phyloP scores from a whole-genome alignment of 2,329 filamentous ascomycete genomes.

The Septoria petroselini region DNA sequence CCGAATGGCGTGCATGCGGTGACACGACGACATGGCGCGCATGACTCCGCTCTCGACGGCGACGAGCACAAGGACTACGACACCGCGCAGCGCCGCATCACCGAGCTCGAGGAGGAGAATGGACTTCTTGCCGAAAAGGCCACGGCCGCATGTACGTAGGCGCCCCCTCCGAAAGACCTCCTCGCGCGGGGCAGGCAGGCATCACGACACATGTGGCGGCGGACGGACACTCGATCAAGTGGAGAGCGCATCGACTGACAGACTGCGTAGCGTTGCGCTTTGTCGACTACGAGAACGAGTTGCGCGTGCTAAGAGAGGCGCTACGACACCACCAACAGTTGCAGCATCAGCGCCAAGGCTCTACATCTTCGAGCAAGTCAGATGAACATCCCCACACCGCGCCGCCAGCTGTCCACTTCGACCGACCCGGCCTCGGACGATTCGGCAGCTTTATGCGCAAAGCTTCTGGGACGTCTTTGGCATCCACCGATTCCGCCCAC shows the following conservation, averaged over 20 bases:
- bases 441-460: constrained; percentile 46
- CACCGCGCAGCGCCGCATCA: constrained; percentile 39
- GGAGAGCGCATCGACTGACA: not conserved
- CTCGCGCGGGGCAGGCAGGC: too few species aligned
- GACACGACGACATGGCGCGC: constrained; percentile 30
- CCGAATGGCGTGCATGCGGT: constrained; percentile 28
- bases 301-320: constrained; percentile 56
- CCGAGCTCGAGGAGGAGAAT: constrained; percentile 69
- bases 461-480: constrained; percentile 34
- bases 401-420: constrained; percentile 20
- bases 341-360: constrained; percentile 27
- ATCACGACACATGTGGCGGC: too few species aligned
- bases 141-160: constrained; percentile 57
- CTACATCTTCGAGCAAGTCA: constrained; percentile 19
- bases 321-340: constrained; percentile 24
- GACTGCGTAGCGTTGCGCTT: constrained; percentile 44
- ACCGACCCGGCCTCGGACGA: constrained; percentile 38
- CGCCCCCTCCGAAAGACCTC: too few species aligned
- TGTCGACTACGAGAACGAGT: constrained; percentile 78
- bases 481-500: constrained; percentile 33
- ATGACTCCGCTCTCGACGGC: constrained; percentile 55
- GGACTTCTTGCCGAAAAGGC: constrained; percentile 68
- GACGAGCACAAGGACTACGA: constrained; percentile 40
- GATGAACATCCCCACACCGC: constrained; percentile 15
- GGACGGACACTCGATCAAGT: not conserved